Percentiles rank a stretch among this genome's conserved stretches.
Evolutionary conservation across 495 filamentous ascomycete species (phyloP).

Genomic region (Aspergillus baeticus): DNA sequence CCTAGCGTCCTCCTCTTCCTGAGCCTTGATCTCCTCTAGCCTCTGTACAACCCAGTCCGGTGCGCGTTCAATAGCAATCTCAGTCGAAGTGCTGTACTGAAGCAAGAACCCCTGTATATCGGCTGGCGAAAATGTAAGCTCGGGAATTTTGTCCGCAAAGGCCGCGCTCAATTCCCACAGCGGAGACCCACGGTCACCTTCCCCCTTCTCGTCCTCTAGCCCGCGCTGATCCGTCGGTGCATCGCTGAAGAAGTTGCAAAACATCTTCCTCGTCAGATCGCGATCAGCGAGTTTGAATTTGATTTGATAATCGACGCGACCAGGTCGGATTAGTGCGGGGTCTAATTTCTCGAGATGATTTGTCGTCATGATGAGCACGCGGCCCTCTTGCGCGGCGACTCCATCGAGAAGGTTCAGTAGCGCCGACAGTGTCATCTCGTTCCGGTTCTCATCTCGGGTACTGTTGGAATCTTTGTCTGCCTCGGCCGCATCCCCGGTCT

Average conservation of each 20-base stretch:
- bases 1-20: no score
- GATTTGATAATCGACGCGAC: slow-evolving; percentile 57
- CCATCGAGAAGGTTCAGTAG: slow-evolving; percentile 85
- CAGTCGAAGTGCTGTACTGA: slow-evolving; percentile 53
- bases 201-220: no score
- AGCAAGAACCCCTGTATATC: slow-evolving; percentile 67
- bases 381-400: slow-evolving; percentile 76
- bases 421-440: slow-evolving; percentile 62
- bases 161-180: background rate
- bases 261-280: slow-evolving; percentile 13
- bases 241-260: slow-evolving; percentile 55
- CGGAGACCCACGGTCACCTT: no score
- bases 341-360: slow-evolving; percentile 76
- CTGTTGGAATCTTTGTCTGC: background rate
- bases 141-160: slow-evolving; percentile 52
- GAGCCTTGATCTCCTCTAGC: no score
- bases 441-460: slow-evolving; percentile 18
- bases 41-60: slow-evolving; percentile 49
- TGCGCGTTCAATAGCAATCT: slow-evolving; percentile 54
- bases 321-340: slow-evolving; percentile 71
- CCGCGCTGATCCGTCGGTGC: background rate
- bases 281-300: slow-evolving; percentile 61
- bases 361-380: slow-evolving; percentile 81
- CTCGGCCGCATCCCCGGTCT: slow-evolving; percentile 18
- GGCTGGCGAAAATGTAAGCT: slow-evolving; percentile 56